Conservation (phyloP, 306 rosid genomes). For the Begonia peltatifolia region DNA sequence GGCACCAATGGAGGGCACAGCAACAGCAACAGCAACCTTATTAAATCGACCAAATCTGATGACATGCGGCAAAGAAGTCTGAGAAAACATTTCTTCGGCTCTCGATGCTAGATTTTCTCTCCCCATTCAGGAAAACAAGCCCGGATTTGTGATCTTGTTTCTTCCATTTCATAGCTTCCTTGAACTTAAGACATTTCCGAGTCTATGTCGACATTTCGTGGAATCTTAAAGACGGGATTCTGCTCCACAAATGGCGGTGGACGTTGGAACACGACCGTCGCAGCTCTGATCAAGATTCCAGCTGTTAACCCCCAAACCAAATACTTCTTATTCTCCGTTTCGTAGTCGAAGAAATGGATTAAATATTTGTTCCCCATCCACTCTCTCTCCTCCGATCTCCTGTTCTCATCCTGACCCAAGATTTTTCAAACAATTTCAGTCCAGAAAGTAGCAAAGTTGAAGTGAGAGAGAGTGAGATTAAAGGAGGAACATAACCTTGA, state of each 20-base stretch:
- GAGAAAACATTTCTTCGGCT: background rate
- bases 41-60: no score
- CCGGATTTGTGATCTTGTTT: no score
- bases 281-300: constrained; percentile 85
- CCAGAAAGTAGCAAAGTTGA: no score
- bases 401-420: constrained; percentile 68
- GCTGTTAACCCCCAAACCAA: constrained; percentile 93
- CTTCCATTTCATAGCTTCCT: background rate
- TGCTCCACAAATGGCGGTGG: constrained; percentile 78
- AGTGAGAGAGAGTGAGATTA: background rate
- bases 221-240: constrained; percentile 66
- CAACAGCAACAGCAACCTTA: no score
- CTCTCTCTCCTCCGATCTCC: constrained; percentile 60
- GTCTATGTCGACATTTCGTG: constrained; percentile 22
- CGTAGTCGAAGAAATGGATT: constrained; percentile 67
- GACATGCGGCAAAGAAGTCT: background rate
- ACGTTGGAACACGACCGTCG: constrained; percentile 61
- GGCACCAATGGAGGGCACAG: no score
- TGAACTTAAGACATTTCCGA: constrained; percentile 27
- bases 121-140: background rate
- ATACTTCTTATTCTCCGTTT: constrained; percentile 35
- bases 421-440: constrained; percentile 4
- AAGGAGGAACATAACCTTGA: constrained; percentile 38
- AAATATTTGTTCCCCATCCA: constrained; percentile 86
- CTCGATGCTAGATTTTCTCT: background rate